Evolutionary conservation across 805 yeast genomes (phyloP).

Genomic region (Saturnispora mendoncae): DNA sequence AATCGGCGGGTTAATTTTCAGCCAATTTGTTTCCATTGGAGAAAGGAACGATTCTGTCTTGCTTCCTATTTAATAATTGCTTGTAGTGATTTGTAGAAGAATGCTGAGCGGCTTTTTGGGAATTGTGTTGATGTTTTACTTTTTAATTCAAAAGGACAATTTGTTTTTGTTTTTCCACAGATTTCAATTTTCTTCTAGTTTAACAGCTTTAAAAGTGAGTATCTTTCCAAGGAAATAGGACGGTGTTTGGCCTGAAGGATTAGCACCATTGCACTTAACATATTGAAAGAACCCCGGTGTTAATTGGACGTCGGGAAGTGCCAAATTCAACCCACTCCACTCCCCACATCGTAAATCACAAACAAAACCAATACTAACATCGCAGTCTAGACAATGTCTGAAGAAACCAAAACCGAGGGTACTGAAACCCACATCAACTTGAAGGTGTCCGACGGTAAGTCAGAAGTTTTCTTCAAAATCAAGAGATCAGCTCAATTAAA

Average conservation of each 20-base stretch:
- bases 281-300: not conserved
- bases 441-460: conserved; percentile 87
- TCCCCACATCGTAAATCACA: not conserved
- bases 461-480: conserved; percentile 93
- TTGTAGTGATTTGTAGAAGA: too few relatives aligned
- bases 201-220: not conserved
- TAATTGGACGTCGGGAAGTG: not conserved
- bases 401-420: conserved; percentile 45
- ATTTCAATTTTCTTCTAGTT: not conserved
- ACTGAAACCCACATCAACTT: conserved; percentile 61
- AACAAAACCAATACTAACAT: conserved; percentile 1
- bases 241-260: not conserved
- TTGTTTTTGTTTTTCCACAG: not conserved
- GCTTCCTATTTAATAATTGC: not conserved
- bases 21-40: not conserved
- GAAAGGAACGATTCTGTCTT: not conserved
- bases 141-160: too few relatives aligned
- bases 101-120: not conserved
- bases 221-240: not conserved
- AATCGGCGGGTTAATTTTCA: not conserved
- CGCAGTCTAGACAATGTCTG: conserved; percentile 22
- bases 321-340: too few relatives aligned
- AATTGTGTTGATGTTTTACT: too few relatives aligned
- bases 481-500: conserved; percentile 85
- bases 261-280: not conserved